Evolutionary conservation across 768 basidiomycete species (phyloP), one percentile per base, ranked within the genome.

Genomic region (Megacollybia marginata): DNA sequence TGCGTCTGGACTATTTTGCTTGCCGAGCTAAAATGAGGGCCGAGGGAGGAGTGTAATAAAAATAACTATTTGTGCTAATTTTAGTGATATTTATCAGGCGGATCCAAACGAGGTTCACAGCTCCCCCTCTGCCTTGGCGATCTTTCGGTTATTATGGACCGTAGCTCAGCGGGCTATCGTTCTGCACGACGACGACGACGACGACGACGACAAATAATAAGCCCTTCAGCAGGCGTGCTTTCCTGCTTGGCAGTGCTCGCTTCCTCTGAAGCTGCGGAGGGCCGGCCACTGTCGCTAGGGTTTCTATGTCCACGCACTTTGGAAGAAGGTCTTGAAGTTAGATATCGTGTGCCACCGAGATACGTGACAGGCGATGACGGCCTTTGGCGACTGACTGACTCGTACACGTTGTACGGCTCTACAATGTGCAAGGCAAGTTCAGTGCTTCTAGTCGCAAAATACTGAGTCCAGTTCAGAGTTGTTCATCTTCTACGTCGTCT

Each of bases 361-460:
- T 88, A 73, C 60, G 64, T 68, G 35, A 59, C 69, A 54, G 78
- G 68, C n/a, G 34, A 63, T 10, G 81, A 84, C 66, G 78, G 75
- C 4, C 55, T 68, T 48, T 87, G 84, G 84, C 72, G 74, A 40
- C 78, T 71, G 60, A 69, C 75, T 2, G 65, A 69, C 9, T 55
- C 60, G 23, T 88, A 82, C 67, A 76, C 80, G 11, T 65, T 87
- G 35, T 86, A 82, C 56, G 86, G 87, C n/a, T 82, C 80, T n/a
- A 78, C 81, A 12, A 69, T 83, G 35, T 77, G 83, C 59, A 52
- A 67, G n/a, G 79, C 79, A 57, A 68, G 80, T 69, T 34, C 20
- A 16, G 13, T 15, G 48, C 16, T 42, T 38, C 28, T 13, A 38
- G 2, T 33, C 48, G 44, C 42, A 42, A 31, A 23, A 47, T 35